These are phyloP conservation scores for Heterobasidion irregulare DNA, from an alignment of 1,284 basidiomycete species.

Conservation along the genomic window DNA sequence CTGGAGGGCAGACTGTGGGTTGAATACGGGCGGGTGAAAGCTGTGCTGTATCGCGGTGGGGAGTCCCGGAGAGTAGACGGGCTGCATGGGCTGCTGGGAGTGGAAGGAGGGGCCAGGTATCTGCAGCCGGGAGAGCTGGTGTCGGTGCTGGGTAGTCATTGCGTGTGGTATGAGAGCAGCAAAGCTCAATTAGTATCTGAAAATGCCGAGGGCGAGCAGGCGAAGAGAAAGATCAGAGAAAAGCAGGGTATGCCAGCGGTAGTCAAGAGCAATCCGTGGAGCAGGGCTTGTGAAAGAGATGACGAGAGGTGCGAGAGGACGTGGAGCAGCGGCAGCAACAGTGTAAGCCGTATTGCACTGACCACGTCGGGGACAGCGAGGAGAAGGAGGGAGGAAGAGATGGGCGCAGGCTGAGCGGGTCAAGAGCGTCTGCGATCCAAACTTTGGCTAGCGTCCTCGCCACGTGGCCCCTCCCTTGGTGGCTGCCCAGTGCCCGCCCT, in stretches of 20 bases:
- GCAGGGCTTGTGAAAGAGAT: neutral
- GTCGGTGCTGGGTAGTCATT: slow-evolving; percentile 9
- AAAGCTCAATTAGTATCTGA: neutral
- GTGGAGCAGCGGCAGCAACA: neutral
- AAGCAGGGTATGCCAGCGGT: neutral
- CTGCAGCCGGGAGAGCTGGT: slow-evolving; percentile 24
- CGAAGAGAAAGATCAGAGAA: neutral
- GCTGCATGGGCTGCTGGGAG: slow-evolving; percentile 22
- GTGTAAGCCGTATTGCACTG: neutral
- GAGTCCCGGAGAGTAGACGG: slow-evolving; percentile 57
- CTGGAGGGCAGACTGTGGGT: slow-evolving; percentile 37
- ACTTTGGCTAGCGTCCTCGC: neutral
- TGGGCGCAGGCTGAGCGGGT: neutral
- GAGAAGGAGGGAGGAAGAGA: neutral
- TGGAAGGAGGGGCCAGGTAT: slow-evolving; percentile 22
- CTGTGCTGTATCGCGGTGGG: slow-evolving; percentile 51
- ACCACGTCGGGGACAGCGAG: neutral
- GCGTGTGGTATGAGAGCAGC: neutral
- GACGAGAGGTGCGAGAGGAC: neutral
- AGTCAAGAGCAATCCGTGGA: neutral
- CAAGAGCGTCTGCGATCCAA: neutral
- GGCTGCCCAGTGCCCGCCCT: no score
- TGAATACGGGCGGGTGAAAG: slow-evolving; percentile 45
- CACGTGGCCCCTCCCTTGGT: neutral
- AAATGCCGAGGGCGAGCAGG: neutral